Base-by-base conservation (phyloP, 352 stramenopile genomes). In the Globisporangium perplexum region DNA sequence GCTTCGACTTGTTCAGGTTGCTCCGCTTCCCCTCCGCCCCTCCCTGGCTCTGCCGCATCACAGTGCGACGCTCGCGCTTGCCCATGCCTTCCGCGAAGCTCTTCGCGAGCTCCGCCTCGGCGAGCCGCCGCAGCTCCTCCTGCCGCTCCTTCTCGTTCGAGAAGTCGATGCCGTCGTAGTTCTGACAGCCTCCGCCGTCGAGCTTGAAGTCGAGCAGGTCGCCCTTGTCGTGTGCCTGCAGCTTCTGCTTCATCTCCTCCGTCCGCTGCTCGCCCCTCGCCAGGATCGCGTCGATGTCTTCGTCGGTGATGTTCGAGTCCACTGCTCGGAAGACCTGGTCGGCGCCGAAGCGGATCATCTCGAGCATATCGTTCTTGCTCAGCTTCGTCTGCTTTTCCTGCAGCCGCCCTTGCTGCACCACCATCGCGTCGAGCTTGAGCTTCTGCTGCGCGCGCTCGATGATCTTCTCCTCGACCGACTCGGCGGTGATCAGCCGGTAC, bases 401-500 rank as follows among this genome's bases (percentile, higher is more conserved):
- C 6, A 95, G 61, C 12, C 84, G 80, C 18, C 84, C 84, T 72
- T 95, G 84, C 59, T 93, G 83, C 15, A 94, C 81, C 38, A 93
- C 79, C 80, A 92, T 93, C 15, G 84, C 82, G 53, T 94, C 82
- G 17, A 93, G 58, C 53, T 95, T 95, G 10, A 99, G 81, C 71
- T 99, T 99, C 59, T 99, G 93, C 24, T 97, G 96, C 0, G 97
- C 97, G 55, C 97, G 92, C 59, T 97, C 95, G 28, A 99, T 88
- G 38, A 99, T 99, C 62, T 98, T 98, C 62, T 99, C 96, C 74
- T 99, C 98, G 0, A 99, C 95, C 0, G 96, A 97, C 52, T 97
- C 94, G 15, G 97, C 77, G 35, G 97, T 99, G 22, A 98, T 84
- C 30, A 98, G 71, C 18, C 93, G 85, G 39, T 98, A 98, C 42